Base-by-base conservation (phyloP, 2,329 filamentous ascomycete genomes). In the Aspergillus costaricaensis region DNA sequence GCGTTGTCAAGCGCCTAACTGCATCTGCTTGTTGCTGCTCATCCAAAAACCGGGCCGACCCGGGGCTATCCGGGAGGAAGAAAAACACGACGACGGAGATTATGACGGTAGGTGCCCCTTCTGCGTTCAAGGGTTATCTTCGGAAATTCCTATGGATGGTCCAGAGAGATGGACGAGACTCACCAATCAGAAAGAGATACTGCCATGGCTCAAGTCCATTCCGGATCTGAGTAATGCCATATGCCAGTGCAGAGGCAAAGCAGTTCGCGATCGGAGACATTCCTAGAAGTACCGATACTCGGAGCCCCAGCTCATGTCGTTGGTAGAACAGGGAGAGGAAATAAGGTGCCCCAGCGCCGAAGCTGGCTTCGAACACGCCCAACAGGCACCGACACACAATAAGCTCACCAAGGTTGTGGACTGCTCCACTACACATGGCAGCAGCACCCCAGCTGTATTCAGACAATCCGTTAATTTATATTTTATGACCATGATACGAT, bases 311-410 rank as follows among this genome's bases (percentile, higher is more conserved):
- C 60, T 80, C 79, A 23, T 81, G 72, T 10, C 83, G 71, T 5
- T 81, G 77, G 64, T 84, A 85, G 73, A 84, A 83, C 58, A 82
- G 77, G 0, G 77, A 79, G 0, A 82, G 68, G 36, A 75, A 77
- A 32, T 71, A 68, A 5, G 70, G 69, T 12, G 65, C 68, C 6
- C 68, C 68, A 4, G 59, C 61, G 1, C 67, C 64, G 44, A 70
- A 70, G 3, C 61, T 65, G 2, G 68, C 56, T 30, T 70, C 68
- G 21, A 67, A 66, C n/a, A 68, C 36, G 8, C 65, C 68, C n/a
- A 71, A 27, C 0, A 69, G 38, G 14, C 59, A 64, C 32, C 68
- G 63, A 39, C 67, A 68, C 2, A 54, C 64, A 47, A 71, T 51
- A 21, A 71, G 61, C 15, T 66, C 61, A 4, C 62, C 50, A 27